Conservation (phyloP, 495 filamentous ascomycete species). For the Collariella sp. region DNA sequence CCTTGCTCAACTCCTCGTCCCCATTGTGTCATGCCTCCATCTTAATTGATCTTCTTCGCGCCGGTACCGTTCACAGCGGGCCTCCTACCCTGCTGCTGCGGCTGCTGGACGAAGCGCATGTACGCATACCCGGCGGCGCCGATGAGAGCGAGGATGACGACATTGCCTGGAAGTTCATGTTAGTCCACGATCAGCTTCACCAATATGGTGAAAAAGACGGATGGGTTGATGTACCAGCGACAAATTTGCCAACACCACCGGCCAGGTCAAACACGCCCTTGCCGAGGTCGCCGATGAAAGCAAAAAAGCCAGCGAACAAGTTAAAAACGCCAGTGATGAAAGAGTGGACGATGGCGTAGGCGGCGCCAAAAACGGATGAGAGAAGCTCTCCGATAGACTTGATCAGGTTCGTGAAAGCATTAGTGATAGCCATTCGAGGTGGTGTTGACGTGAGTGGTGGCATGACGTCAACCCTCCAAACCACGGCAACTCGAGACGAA, state of each 20-base stretch:
- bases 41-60: constrained; percentile 22
- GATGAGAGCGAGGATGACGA: constrained; percentile 26
- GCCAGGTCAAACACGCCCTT: constrained; percentile 25
- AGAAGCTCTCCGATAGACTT: constrained; percentile 28
- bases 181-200: background rate
- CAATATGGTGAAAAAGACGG: background rate
- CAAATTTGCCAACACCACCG: constrained; percentile 27
- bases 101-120: constrained; percentile 21
- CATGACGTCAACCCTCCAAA: constrained; percentile 8
- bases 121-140: constrained; percentile 21
- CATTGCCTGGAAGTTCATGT: constrained; percentile 18
- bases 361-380: constrained; percentile 21
- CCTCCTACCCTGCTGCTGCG: constrained; percentile 13
- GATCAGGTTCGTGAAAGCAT: constrained; percentile 26
- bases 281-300: constrained; percentile 21
- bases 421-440: constrained; percentile 23
- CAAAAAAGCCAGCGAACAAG: constrained; percentile 24
- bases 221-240: constrained; percentile 20
- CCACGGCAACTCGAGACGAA: too few species aligned
- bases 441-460: background rate
- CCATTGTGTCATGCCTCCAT: too few species aligned
- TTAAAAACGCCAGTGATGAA: constrained; percentile 19
- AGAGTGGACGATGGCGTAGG: constrained; percentile 24
- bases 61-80: constrained; percentile 2
- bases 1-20: too few species aligned